Conservation (phyloP, 768 basidiomycete species). For the Epithele typhae region DNA sequence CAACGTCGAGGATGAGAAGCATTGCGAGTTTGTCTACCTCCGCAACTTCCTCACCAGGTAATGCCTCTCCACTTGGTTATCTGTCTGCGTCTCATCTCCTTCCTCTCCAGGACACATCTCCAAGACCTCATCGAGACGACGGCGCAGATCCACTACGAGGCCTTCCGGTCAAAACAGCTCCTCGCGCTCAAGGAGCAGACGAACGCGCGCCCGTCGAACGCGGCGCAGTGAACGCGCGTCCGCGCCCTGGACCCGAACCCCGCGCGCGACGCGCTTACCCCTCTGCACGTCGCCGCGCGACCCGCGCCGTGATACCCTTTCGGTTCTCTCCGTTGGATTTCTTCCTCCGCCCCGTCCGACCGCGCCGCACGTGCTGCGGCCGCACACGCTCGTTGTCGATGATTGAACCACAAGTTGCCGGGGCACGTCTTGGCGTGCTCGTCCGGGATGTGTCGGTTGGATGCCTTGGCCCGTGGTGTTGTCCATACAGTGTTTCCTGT, state of each 20-base stretch:
- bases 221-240: slow-evolving; percentile 10
- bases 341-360: neutral
- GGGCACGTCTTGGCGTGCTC: no score
- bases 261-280: neutral
- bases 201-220: slow-evolving; percentile 52
- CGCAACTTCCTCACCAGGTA: slow-evolving; percentile 94
- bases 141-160: slow-evolving; percentile 98
- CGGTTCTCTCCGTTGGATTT: slow-evolving; percentile 2
- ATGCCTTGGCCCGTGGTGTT: slow-evolving; percentile 6
- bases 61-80: slow-evolving; percentile 20
- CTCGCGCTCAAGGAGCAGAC: slow-evolving; percentile 96
- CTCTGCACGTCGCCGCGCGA: neutral
- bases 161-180: slow-evolving; percentile 98
- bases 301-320: slow-evolving; percentile 14
- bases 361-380: neutral
- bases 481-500: slow-evolving; percentile 6
- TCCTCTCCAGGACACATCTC: slow-evolving; percentile 74
- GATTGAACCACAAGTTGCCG: no score
- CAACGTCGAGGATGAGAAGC: slow-evolving; percentile 93
- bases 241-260: neutral
- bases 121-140: slow-evolving; percentile 99
- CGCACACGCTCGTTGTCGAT: slow-evolving; percentile 11
- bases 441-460: slow-evolving; percentile 4
- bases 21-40: slow-evolving; percentile 98
- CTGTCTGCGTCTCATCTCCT: neutral